phyloP scores from a whole-genome alignment of 495 filamentous ascomycete genomes.

The Umbilicaria muhlenbergii region DNA sequence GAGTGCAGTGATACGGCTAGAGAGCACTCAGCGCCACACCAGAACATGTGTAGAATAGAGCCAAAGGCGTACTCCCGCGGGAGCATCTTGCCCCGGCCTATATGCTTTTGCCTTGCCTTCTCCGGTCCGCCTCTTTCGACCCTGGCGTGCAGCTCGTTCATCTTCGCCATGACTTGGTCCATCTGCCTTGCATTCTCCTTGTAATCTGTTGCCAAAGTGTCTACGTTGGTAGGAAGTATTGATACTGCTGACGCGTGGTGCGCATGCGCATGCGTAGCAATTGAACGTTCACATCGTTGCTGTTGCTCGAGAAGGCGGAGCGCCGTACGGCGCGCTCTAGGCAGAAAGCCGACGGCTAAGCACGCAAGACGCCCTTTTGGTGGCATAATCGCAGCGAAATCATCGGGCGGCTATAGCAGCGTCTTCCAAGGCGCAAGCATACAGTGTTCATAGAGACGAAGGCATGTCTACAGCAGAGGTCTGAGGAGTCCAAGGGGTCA shows the following conservation, averaged over 20 bases:
- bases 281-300: neutral
- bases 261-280: constrained; percentile 47
- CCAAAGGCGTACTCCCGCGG: constrained; percentile 46
- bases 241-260: constrained; percentile 66
- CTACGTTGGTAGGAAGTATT: constrained; percentile 56
- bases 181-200: constrained; percentile 69
- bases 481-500: no score
- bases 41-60: neutral
- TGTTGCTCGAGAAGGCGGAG: no score
- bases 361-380: no score
- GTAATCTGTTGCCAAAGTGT: constrained; percentile 63
- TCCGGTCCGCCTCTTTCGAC: constrained; percentile 62
- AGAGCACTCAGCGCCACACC: neutral
- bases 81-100: constrained; percentile 84
- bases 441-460: no score
- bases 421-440: no score
- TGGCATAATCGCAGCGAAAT: no score
- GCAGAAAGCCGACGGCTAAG: no score
- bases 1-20: constrained; percentile 60
- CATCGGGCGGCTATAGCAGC: no score
- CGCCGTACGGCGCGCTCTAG: no score
- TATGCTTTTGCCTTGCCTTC: constrained; percentile 81
- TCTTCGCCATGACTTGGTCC: constrained; percentile 46
- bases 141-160: constrained; percentile 52
- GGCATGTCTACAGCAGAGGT: no score